Evolutionary conservation across 768 basidiomycete species (phyloP).

Genomic region (Saitozyma podzolica): DNA sequence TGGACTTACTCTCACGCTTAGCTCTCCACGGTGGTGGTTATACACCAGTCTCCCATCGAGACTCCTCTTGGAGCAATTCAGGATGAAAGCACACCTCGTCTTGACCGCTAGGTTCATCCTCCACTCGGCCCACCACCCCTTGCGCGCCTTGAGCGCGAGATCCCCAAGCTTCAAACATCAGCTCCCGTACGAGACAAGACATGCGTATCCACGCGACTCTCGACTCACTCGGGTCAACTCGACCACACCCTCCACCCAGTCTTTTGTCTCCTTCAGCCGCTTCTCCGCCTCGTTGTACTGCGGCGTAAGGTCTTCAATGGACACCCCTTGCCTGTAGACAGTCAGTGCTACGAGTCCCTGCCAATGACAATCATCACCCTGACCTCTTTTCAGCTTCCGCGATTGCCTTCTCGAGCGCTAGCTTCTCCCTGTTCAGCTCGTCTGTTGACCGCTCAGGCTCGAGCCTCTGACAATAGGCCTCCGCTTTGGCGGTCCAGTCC

Average conservation of each 20-base stretch:
- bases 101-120: constrained; percentile 83
- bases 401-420: constrained; percentile 15
- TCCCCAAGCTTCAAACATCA: constrained; percentile 61
- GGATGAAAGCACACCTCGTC: constrained; percentile 67
- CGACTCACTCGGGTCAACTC: background rate
- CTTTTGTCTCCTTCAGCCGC: no score
- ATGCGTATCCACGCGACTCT: background rate
- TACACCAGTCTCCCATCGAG: constrained; percentile 86
- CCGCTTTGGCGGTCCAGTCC: constrained; percentile 27
- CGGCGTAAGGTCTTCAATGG: constrained; percentile 4
- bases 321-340: constrained; percentile 2
- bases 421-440: constrained; percentile 14
- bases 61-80: constrained; percentile 78
- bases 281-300: background rate
- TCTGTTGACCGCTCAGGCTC: background rate
- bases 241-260: background rate
- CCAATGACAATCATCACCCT: background rate
- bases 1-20: constrained; percentile 25
- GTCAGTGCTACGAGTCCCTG: background rate
- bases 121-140: constrained; percentile 80
- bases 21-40: constrained; percentile 59
- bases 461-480: no score
- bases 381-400: constrained; percentile 30
- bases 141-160: constrained; percentile 65
- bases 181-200: no score